Evolutionary conservation across 1,284 basidiomycete genomes (phyloP).

Genomic region (Rhodotorula glutinis): DNA sequence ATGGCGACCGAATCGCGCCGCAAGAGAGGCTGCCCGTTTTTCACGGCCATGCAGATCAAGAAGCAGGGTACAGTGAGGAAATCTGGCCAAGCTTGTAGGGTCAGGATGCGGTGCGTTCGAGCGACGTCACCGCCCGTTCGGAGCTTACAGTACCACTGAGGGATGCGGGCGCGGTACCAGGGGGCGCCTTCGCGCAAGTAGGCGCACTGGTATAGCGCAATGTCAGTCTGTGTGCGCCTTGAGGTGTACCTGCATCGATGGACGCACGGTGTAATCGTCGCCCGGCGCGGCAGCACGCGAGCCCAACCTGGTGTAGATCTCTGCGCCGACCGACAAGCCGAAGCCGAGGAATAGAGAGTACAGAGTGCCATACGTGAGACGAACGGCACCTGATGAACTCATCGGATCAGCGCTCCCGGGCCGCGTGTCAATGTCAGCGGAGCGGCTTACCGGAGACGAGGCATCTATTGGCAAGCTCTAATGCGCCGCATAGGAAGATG

Average conservation of each 20-base stretch:
- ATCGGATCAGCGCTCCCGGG: no score
- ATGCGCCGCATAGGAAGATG: slow-evolving; percentile 71
- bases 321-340: slow-evolving; percentile 74
- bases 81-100: slow-evolving; percentile 44
- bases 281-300: slow-evolving; percentile 11
- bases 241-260: background rate
- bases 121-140: no score
- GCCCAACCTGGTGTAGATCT: slow-evolving; percentile 52
- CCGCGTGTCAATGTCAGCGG: slow-evolving; percentile 76
- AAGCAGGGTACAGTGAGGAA: slow-evolving; percentile 77
- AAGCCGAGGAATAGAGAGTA: slow-evolving; percentile 65
- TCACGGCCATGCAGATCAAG: slow-evolving; percentile 65
- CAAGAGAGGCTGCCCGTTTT: slow-evolving; percentile 69
- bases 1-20: slow-evolving; percentile 64
- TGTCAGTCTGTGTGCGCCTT: background rate
- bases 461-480: slow-evolving; percentile 60
- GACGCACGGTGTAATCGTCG: slow-evolving; percentile 25
- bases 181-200: slow-evolving; percentile 50
- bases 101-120: no score
- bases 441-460: slow-evolving; percentile 67
- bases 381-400: slow-evolving; percentile 59
- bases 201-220: slow-evolving; percentile 11
- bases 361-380: slow-evolving; percentile 60
- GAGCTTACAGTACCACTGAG: slow-evolving; percentile 47
- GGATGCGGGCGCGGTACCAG: slow-evolving; percentile 51